phyloP scores from a whole-genome alignment of 2,329 filamentous ascomycete species.

The Fusarium paranaense region DNA sequence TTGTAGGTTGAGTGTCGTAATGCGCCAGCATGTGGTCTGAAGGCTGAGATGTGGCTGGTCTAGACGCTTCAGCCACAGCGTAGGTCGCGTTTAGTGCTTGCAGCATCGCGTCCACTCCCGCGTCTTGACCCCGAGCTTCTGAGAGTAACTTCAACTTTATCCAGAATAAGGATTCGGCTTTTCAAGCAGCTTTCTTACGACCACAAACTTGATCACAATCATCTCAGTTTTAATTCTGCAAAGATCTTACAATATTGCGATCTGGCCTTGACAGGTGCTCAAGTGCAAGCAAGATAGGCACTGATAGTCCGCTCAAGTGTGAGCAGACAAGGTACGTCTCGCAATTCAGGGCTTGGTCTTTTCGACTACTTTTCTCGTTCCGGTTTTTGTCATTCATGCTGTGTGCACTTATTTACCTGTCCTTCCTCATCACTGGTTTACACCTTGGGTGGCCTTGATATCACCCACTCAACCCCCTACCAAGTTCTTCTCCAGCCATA shows the following conservation, averaged over 20 bases:
- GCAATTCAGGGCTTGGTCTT: not conserved
- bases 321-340: constrained; percentile 17
- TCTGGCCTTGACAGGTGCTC: not conserved
- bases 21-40: constrained; percentile 29
- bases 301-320: not conserved
- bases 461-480: not conserved
- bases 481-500: not conserved
- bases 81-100: constrained; percentile 47
- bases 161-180: not conserved
- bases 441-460: not conserved
- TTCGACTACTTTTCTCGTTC: not conserved
- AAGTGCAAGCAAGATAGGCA: not conserved
- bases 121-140: constrained; percentile 2
- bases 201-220: not conserved
- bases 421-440: not conserved
- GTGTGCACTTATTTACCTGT: not conserved
- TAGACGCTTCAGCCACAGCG: constrained; percentile 32
- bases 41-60: constrained; percentile 38
- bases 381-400: not conserved
- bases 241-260: not conserved
- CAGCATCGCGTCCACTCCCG: constrained; percentile 34
- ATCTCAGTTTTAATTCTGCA: not conserved
- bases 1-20: constrained; percentile 27
- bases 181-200: not conserved
- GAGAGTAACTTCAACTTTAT: constrained; percentile 7